These are phyloP conservation scores for Allodekkera sacchari DNA, from an alignment of 805 yeast genomes.

Conservation along the genomic window DNA sequence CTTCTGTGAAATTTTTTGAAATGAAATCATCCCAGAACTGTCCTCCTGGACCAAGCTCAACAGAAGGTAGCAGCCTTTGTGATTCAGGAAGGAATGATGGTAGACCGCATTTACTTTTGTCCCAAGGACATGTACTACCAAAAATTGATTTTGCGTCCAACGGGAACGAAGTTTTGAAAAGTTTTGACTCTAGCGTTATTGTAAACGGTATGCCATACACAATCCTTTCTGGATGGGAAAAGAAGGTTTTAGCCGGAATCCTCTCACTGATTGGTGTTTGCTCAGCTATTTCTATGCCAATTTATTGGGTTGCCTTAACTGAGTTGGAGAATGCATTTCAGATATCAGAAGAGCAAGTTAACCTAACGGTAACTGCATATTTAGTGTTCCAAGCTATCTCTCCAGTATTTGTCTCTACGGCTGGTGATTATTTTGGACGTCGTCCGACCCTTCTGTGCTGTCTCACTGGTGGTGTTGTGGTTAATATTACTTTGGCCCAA, in stretches of 20 bases:
- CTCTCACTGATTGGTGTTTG: constrained; percentile 47
- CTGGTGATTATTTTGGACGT: constrained; percentile 68
- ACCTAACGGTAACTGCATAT: constrained; percentile 70
- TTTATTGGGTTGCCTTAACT: constrained; percentile 72
- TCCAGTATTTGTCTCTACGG: constrained; percentile 59
- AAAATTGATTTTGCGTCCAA: too few species aligned
- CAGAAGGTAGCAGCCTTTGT: too few species aligned
- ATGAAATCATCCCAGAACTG: too few species aligned
- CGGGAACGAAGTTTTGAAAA: too few species aligned
- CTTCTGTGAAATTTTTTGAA: too few species aligned
- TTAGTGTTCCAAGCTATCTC: constrained; percentile 67
- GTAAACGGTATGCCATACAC: constrained; percentile 28
- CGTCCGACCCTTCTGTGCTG: constrained; percentile 57
- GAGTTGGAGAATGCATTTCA: constrained; percentile 45
- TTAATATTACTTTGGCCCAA: constrained; percentile 60
- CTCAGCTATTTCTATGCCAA: constrained; percentile 68
- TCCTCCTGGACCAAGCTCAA: too few species aligned
- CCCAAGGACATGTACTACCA: too few species aligned
- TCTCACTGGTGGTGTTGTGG: constrained; percentile 44
- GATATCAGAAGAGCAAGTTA: constrained; percentile 48
- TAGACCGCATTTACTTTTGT: too few species aligned
- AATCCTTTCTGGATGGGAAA: constrained; percentile 35
- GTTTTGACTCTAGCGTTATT: constrained; percentile 1
- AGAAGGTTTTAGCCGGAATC: constrained; percentile 29
- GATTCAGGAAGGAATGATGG: too few species aligned